Base-by-base conservation (phyloP, 2,329 filamentous ascomycete species). In the Trichoderma sp. region DNA sequence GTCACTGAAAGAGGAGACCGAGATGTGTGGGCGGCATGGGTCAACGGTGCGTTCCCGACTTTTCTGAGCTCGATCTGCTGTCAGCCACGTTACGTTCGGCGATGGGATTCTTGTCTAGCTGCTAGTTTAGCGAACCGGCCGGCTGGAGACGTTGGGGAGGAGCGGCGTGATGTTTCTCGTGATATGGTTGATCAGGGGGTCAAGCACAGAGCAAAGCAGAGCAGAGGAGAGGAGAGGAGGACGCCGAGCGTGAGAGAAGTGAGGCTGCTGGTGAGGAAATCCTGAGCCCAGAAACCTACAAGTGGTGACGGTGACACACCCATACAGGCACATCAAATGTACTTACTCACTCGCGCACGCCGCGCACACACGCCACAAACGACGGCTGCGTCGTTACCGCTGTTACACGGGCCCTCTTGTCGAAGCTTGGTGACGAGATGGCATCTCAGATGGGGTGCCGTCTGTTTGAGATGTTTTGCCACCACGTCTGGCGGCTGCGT, bases 61-160 rank as follows among this genome's bases (percentile, higher is more conserved):
- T 52, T 66, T 43, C 40, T 66, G 33, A 55, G 29, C 37, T 47
- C 35, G 63, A 66, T 66, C 63, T 58, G 63, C 63, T 52, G 63
- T 66, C 63, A 49, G 53, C 57, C 63, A 58, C 61, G 53, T 66
- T 49, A 49, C 37, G 63, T 66, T 66, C 63, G 63, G 63, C 63
- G 53, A 58, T 66, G 53, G 52, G 24, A 49, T 49, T 43, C 37
- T 43, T 43, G 33, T 13, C 11, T 35, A 13, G 33, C 33, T 19
- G 40, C 40, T 66, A 49, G 53, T 62, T 66, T 66, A 58, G 63
- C 63, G 63, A 66, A 55, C 63, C 63, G 21, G 63, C 52, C 29
- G 63, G 55, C 63, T 66, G 63, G 63, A 66, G 63, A 59, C 52
- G 53, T 56, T 19, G n/a, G 31, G 21, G 37, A 14, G 29, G 21